A percentile compares a stretch with the other conserved stretches of the same genome.
Evolutionary conservation across 257 asterid species (phyloP).

Genomic region (Jacaranda mimosifolia): DNA sequence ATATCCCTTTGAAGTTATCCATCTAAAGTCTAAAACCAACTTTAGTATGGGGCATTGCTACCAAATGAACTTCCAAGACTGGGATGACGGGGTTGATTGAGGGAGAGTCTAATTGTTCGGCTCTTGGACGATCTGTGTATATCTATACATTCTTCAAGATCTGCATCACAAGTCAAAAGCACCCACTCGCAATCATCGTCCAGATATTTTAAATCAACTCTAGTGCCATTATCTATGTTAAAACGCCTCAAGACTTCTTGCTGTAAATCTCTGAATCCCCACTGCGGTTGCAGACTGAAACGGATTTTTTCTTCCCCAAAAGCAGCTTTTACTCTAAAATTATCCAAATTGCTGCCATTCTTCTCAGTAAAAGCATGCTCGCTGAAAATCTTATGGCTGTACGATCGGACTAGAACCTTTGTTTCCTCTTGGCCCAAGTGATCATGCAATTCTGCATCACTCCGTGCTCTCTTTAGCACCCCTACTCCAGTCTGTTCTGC

Average conservation of each 20-base stretch:
- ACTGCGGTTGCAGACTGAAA: constrained; percentile 65
- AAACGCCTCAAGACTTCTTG: constrained; percentile 71
- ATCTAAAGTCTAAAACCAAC: constrained; percentile 30
- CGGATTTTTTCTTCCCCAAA: constrained; percentile 79
- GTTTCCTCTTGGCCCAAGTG: constrained; percentile 54
- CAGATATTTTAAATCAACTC: constrained; percentile 68
- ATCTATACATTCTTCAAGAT: constrained; percentile 83
- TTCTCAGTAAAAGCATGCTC: constrained; percentile 46
- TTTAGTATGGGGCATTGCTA: constrained; percentile 54
- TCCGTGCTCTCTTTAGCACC: constrained; percentile 46
- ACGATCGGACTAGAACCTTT: constrained; percentile 61
- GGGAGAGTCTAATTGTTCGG: constrained; percentile 64
- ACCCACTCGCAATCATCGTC: constrained; percentile 88
- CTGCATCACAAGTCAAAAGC: constrained; percentile 85
- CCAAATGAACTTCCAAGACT: constrained; percentile 71
- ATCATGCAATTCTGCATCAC: constrained; percentile 61
- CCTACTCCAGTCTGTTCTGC: constrained; percentile 49
- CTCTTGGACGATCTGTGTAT: constrained; percentile 64
- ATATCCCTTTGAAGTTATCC: constrained; percentile 30
- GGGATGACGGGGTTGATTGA: constrained; percentile 53
- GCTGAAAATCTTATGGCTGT: constrained; percentile 60
- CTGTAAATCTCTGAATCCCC: constrained; percentile 63
- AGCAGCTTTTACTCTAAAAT: constrained; percentile 66
- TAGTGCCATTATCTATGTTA: constrained; percentile 52
- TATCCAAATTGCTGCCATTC: constrained; percentile 39